phyloP scores from a whole-genome alignment of 495 filamentous ascomycete genomes.

The Penicillium soppii region DNA sequence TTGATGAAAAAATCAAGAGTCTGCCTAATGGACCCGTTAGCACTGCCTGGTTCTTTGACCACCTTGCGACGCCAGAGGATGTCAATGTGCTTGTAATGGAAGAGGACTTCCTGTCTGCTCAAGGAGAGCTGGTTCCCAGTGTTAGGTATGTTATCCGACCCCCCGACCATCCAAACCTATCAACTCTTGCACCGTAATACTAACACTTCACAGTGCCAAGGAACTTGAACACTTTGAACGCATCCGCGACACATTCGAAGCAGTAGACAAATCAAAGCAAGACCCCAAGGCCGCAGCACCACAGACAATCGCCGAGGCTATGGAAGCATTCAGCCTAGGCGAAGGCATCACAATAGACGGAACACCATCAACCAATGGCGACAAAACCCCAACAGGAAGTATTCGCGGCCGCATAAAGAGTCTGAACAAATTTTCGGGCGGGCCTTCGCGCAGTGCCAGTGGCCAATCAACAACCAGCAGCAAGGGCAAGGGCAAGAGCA shows the following conservation, averaged over 20 bases:
- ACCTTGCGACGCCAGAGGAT: slow-evolving; percentile 79
- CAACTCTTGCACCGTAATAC: slow-evolving; percentile 1
- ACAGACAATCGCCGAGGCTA: slow-evolving; percentile 39
- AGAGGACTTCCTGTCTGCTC: slow-evolving; percentile 78
- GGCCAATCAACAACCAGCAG: slow-evolving; percentile 27
- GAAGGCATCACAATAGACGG: slow-evolving; percentile 12
- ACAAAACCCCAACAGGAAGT: slow-evolving; percentile 18
- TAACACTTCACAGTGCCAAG: slow-evolving; percentile 61
- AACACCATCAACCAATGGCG: slow-evolving; percentile 33
- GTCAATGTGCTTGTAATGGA: slow-evolving; percentile 82
- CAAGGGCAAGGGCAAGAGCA: slow-evolving; percentile 41
- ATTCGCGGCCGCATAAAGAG: slow-evolving; percentile 31
- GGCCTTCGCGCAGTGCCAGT: slow-evolving; percentile 28
- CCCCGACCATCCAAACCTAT: not conserved
- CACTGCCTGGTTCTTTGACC: slow-evolving; percentile 93
- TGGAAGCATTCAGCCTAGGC: slow-evolving; percentile 36
- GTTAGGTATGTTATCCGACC: slow-evolving; percentile 57
- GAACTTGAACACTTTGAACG: slow-evolving; percentile 89
- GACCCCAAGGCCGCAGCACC: slow-evolving; percentile 27
- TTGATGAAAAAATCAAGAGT: slow-evolving; percentile 77
- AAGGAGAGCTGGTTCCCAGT: slow-evolving; percentile 82
- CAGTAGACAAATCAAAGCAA: slow-evolving; percentile 41
- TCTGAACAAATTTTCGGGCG: slow-evolving; percentile 27
- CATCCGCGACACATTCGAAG: slow-evolving; percentile 80
- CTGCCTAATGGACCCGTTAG: slow-evolving; percentile 60